Conservation (phyloP, 2,329 filamentous ascomycete genomes). For the Cytospora schulzeri region DNA sequence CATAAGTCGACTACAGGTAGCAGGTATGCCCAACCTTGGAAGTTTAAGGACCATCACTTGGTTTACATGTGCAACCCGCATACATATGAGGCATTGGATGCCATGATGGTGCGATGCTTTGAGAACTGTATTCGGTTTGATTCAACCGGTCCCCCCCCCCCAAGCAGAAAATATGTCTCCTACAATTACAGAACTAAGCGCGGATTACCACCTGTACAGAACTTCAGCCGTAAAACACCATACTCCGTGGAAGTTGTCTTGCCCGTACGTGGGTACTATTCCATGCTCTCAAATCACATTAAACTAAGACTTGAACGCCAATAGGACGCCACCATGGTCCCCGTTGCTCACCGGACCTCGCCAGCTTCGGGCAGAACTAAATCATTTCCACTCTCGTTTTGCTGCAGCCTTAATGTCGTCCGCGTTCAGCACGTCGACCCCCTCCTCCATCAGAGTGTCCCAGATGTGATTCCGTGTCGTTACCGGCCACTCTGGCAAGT, state of each 20-base stretch:
- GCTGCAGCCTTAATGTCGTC: slow-evolving; percentile 58
- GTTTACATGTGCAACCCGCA: no score
- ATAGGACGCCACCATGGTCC: background rate
- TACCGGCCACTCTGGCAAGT: slow-evolving; percentile 59
- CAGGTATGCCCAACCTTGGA: no score
- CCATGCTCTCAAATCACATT: background rate
- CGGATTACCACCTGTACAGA: background rate
- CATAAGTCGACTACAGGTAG: no score
- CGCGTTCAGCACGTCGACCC: slow-evolving; percentile 62
- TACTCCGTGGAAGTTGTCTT: background rate
- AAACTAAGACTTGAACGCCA: background rate
- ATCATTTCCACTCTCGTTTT: slow-evolving; percentile 41
- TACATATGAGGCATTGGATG: background rate
- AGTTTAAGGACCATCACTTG: no score
- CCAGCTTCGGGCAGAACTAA: background rate
- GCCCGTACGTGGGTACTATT: background rate
- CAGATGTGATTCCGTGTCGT: slow-evolving; percentile 57
- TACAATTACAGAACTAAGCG: background rate
- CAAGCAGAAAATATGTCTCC: no score
- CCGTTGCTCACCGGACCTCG: background rate
- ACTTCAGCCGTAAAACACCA: background rate
- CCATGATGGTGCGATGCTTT: background rate
- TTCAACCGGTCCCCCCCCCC: no score
- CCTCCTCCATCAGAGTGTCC: slow-evolving; percentile 56
- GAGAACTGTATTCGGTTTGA: background rate